phyloP scores from a whole-genome alignment of 345 rosid species.

The Moringa oleifera region DNA sequence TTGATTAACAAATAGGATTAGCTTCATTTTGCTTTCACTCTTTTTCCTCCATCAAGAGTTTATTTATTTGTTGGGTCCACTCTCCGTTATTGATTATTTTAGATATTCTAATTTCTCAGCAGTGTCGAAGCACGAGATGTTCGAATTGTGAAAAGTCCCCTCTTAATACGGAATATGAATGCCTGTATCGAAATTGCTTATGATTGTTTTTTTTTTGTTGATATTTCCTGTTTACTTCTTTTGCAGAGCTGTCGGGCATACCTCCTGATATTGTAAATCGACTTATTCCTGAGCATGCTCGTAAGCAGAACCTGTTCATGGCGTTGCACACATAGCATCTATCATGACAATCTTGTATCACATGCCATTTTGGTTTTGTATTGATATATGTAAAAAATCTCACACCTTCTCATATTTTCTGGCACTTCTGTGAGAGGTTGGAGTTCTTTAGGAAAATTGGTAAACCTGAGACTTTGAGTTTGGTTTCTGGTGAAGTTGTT shows the following conservation, averaged over 20 bases:
- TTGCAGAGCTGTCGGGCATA: constrained; percentile 70
- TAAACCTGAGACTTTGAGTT: constrained; percentile 27
- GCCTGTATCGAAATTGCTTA: no score
- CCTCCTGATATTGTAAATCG: constrained; percentile 55
- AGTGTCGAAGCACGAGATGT: no score
- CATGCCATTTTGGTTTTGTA: constrained; percentile 1
- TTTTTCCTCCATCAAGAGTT: no score
- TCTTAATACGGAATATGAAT: no score
- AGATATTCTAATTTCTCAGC: no score
- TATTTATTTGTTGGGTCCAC: no score
- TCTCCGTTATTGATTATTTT: no score
- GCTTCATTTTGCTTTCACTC: no score
- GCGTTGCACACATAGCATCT: constrained; percentile 52
- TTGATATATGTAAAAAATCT: constrained; percentile 16
- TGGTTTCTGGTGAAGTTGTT: constrained; percentile 14
- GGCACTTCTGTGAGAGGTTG: not conserved
- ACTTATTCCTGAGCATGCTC: constrained; percentile 84
- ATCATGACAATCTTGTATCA: not conserved
- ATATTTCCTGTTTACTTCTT: not conserved
- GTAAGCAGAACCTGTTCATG: constrained; percentile 89
- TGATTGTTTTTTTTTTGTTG: not conserved
- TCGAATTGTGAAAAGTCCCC: no score
- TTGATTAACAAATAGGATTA: no score
- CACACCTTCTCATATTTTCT: not conserved
- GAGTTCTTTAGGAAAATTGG: constrained; percentile 12